phyloP scores from a whole-genome alignment of 192 early-diverging fungal species.

The Backusella luteola region DNA sequence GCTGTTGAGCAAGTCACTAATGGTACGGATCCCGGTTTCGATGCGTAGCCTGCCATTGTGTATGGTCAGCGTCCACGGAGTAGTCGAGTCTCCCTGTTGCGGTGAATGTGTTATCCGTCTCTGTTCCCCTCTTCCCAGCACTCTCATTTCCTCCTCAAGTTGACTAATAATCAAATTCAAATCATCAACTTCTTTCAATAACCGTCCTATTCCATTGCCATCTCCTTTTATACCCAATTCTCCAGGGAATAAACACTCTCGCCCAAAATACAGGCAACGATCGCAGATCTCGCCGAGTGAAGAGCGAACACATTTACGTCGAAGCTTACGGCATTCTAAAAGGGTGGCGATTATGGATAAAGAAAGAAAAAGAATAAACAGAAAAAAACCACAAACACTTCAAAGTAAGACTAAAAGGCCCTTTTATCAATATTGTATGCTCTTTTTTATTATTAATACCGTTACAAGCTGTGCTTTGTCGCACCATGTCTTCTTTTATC shows the following conservation, averaged over 20 bases:
- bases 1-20: neutral
- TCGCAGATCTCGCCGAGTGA: neutral
- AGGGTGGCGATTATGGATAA: neutral
- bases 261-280: neutral
- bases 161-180: neutral
- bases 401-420: neutral
- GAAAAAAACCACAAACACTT: neutral
- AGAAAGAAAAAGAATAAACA: neutral
- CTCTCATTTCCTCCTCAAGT: neutral
- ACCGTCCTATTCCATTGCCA: neutral
- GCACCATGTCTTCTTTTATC: neutral
- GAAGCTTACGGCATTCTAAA: constrained; percentile 6
- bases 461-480: constrained; percentile 6
- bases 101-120: neutral
- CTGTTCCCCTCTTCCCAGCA: neutral
- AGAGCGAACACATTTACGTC: neutral
- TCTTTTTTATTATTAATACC: neutral
- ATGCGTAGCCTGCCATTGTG: neutral
- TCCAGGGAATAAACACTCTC: neutral
- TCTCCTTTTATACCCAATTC: neutral
- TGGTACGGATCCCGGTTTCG: neutral
- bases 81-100: neutral
- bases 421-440: neutral
- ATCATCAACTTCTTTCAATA: neutral
- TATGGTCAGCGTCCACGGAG: neutral